Evolutionary conservation across 2,329 filamentous ascomycete genomes (phyloP).

Genomic region (Blumeria graminis): DNA sequence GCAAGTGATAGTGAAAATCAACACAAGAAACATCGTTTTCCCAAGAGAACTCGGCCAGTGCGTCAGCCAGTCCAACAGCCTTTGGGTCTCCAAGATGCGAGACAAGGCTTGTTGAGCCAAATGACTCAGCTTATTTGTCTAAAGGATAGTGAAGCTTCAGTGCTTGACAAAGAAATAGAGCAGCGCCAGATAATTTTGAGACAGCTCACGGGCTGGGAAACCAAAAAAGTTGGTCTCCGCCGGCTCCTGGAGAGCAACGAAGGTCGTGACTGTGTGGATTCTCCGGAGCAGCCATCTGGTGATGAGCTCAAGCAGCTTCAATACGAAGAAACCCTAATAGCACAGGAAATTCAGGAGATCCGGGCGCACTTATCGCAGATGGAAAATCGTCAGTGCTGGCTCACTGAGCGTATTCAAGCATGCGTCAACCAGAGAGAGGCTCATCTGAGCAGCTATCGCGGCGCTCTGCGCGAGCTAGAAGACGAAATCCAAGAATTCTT

Average conservation of each 20-base stretch:
- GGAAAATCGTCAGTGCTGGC: constrained; percentile 31
- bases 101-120: constrained; percentile 36
- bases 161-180: constrained; percentile 30
- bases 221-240: constrained; percentile 17
- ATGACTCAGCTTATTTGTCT: constrained; percentile 40
- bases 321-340: constrained; percentile 27
- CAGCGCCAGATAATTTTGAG: constrained; percentile 32
- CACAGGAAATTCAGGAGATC: constrained; percentile 38
- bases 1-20: constrained; percentile 14
- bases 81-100: constrained; percentile 33
- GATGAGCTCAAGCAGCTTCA: constrained; percentile 34
- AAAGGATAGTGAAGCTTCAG: constrained; percentile 42
- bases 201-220: constrained; percentile 29
- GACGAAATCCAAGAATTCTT: constrained; percentile 35
- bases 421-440: constrained; percentile 42
- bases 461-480: constrained; percentile 41
- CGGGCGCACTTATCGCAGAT: constrained; percentile 39
- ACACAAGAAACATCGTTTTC: background rate
- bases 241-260: constrained; percentile 25
- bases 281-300: constrained; percentile 26
- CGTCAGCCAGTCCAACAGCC: constrained; percentile 29
- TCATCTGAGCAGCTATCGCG: constrained; percentile 45
- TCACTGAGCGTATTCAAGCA: constrained; percentile 35
- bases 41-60: constrained; percentile 28
- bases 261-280: constrained; percentile 21